Conservation (phyloP, 1,284 basidiomycete species). For the Trichosporon inkin region DNA sequence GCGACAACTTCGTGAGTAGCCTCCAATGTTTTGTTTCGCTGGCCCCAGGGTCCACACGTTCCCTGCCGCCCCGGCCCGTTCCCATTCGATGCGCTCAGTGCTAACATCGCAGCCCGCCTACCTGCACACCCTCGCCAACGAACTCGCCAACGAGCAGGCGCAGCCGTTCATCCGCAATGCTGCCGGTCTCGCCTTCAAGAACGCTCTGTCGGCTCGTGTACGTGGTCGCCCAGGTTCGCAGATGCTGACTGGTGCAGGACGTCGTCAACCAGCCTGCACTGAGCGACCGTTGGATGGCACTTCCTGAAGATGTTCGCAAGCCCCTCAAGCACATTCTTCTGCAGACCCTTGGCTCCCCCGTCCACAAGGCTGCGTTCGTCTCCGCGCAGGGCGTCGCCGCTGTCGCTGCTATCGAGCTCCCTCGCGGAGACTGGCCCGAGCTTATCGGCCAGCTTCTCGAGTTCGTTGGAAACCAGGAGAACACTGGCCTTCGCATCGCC, state of each 20-base stretch:
- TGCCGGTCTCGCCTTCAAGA: conserved; percentile 95
- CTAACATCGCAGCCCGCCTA: conserved; percentile 67
- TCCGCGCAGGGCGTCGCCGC: conserved; percentile 92
- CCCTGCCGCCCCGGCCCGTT: neutral
- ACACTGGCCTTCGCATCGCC: conserved; percentile 75
- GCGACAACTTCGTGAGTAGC: conserved; percentile 73
- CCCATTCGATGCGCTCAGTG: conserved; percentile 4
- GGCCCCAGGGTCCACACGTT: neutral
- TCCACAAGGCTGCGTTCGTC: conserved; percentile 72
- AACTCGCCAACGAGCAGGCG: conserved; percentile 70
- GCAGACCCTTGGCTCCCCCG: conserved; percentile 70
- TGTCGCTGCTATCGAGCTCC: conserved; percentile 88
- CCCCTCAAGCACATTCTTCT: conserved; percentile 89
- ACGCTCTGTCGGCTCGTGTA: conserved; percentile 84
- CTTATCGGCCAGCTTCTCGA: conserved; percentile 82
- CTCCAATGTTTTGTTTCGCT: conserved; percentile 4
- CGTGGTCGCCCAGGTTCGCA: conserved; percentile 42
- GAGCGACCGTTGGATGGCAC: conserved; percentile 71
- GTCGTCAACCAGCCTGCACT: conserved; percentile 69
- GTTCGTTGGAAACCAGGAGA: conserved; percentile 75
- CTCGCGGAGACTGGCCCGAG: conserved; percentile 80
- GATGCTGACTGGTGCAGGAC: conserved; percentile 58
- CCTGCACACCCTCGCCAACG: conserved; percentile 76
- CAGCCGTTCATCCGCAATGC: conserved; percentile 82
- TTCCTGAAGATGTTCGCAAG: conserved; percentile 64